Evolutionary conservation across 108 stramenopile species (phyloP), one percentile per base, ranked within the genome.

Genomic region (Thalassiosira profunda): DNA sequence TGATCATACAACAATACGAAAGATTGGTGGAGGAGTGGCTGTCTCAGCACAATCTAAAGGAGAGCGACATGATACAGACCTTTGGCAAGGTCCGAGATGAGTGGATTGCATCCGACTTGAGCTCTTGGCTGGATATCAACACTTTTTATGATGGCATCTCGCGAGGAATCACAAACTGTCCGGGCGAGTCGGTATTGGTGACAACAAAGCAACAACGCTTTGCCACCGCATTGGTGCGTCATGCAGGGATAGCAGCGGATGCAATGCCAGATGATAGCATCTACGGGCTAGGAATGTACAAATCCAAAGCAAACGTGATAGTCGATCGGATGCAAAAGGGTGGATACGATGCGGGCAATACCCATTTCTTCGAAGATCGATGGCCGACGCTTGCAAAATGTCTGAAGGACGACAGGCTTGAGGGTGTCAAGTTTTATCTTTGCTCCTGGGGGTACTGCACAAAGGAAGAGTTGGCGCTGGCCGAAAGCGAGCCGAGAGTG

Each of bases 391-490:
- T 75, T 48, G 67, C 46, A n/a, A 75, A 75, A 40, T 68, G 67
- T 35, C 54, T 75, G 40, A 53, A 52, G 9, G 74, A 75, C 63
- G 59, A 75, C 10, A 53, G 74, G 28, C 63, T 75, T 48, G n/a
- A 69, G 10, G 28, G 37, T 25, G 74, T 75, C 24, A 40, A 40
- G 24, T 66, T 75, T 15, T 75, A 75, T 48, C 67, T 75, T 23
- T 75, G 74, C 30, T 75, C 74, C 33, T 75, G 74, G 74, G 74
- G 74, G 10, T 75, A 75, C 53, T 58, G 58, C 15, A 75, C 74
- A 20, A 37, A 69, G 18, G 60, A 54, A 34, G 74, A 75, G 54
- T 20, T 64, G 14, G 30, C 42, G 10, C 31, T 75, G 52, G 74
- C 74, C 25, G 17, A 33, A 5, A 33, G 47, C 18, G 59, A 69